Conservation (phyloP, 805 yeast species). For the Saccharomycopsis olivae region DNA sequence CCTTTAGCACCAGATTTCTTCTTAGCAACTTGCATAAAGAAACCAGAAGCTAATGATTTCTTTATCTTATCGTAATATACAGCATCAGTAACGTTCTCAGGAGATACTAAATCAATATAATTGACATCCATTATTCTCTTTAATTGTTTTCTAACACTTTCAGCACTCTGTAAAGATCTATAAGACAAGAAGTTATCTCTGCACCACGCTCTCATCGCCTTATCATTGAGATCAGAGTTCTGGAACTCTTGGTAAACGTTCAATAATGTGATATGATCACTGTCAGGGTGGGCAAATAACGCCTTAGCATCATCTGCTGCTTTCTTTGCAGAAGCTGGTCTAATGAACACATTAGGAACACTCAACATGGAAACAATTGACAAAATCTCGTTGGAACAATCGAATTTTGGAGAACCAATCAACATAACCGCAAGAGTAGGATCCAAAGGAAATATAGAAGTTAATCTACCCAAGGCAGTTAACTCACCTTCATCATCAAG, state of each 20-base stretch:
- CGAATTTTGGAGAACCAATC: conserved; percentile 75
- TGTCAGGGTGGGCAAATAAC: conserved; percentile 84
- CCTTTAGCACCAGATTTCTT: conserved; percentile 72
- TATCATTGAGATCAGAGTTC: conserved; percentile 54
- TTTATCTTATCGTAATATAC: conserved; percentile 67
- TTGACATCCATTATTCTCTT: conserved; percentile 72
- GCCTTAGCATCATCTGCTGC: conserved; percentile 87
- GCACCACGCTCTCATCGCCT: conserved; percentile 70
- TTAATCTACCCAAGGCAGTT: conserved; percentile 80
- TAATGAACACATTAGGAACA: conserved; percentile 88
- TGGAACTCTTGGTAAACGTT: conserved; percentile 75
- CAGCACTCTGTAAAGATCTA: conserved; percentile 79
- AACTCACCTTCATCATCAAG: conserved; percentile 85
- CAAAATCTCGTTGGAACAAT: conserved; percentile 82
- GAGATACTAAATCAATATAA: conserved; percentile 62
- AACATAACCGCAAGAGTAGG: conserved; percentile 92
- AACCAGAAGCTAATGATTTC: conserved; percentile 83
- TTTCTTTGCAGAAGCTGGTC: conserved; percentile 81
- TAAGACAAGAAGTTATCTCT: conserved; percentile 78
- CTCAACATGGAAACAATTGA: conserved; percentile 84
- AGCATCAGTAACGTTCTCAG: conserved; percentile 52
- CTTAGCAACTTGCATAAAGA: conserved; percentile 97
- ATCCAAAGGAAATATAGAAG: conserved; percentile 90
- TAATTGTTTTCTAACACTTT: conserved; percentile 76
- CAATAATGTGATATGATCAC: conserved; percentile 86